phyloP scores from a whole-genome alignment of 352 stramenopile species.

The Peronospora farinosa region DNA sequence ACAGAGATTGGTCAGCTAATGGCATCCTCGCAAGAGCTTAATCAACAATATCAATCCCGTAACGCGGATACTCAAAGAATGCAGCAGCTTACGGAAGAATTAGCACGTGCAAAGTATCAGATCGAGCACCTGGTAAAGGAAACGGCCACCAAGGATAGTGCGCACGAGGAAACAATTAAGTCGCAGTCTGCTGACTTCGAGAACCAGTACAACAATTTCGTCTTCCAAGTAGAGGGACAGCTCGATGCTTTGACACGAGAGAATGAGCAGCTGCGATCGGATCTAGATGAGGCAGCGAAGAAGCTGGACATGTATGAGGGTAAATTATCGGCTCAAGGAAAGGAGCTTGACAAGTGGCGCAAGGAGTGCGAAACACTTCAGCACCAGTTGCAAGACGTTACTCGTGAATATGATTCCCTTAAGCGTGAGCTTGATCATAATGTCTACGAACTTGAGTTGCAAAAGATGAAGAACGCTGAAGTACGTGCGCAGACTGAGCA shows the following conservation, averaged over 20 bases:
- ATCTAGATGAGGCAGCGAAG: slow-evolving; percentile 45
- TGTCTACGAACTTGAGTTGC: slow-evolving; percentile 43
- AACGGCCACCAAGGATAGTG: slow-evolving; percentile 40
- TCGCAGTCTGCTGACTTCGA: slow-evolving; percentile 48
- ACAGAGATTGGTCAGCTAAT: slow-evolving; percentile 50
- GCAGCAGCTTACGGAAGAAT: slow-evolving; percentile 38
- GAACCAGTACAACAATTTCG: slow-evolving; percentile 50
- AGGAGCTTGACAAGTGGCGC: slow-evolving; percentile 45
- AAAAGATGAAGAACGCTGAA: slow-evolving; percentile 42
- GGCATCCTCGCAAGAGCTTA: slow-evolving; percentile 34
- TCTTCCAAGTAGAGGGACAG: slow-evolving; percentile 44
- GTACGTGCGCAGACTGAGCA: slow-evolving; percentile 50
- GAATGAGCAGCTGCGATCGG: slow-evolving; percentile 44
- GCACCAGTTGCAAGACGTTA: slow-evolving; percentile 29
- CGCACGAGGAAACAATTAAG: slow-evolving; percentile 41
- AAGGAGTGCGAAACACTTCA: slow-evolving; percentile 45
- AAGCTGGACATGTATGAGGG: slow-evolving; percentile 30
- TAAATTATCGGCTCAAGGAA: slow-evolving; percentile 22
- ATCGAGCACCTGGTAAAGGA: slow-evolving; percentile 41
- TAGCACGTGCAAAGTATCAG: slow-evolving; percentile 31
- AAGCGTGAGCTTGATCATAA: slow-evolving; percentile 50
- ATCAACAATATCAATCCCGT: slow-evolving; percentile 22
- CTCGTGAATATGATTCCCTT: slow-evolving; percentile 38
- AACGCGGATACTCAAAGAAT: slow-evolving; percentile 28
- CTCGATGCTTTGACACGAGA: slow-evolving; percentile 45